Evolutionary conservation across 2,329 filamentous ascomycete genomes (phyloP).

Genomic region (Pestalotiopsis sp.): DNA sequence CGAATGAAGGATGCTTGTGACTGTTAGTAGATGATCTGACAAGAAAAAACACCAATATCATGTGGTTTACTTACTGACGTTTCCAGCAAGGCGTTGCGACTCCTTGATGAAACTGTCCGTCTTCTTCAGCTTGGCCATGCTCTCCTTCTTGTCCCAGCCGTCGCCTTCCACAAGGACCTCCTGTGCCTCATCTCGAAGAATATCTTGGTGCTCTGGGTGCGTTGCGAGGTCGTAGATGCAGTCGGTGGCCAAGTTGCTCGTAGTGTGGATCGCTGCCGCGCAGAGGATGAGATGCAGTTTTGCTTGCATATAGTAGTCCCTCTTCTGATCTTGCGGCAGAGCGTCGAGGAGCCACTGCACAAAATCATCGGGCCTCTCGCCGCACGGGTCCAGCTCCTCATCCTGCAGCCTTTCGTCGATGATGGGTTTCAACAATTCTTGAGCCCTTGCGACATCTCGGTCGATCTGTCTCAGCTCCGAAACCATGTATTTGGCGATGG

Average conservation of each 20-base stretch:
- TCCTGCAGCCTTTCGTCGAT: conserved; percentile 48
- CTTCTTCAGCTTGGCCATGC: conserved; percentile 41
- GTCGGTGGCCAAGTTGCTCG: conserved; percentile 47
- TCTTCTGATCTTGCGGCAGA: conserved; percentile 37
- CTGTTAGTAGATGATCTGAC: neutral
- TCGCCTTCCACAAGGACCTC: conserved; percentile 38
- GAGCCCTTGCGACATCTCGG: conserved; percentile 44
- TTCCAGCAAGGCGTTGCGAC: conserved; percentile 36
- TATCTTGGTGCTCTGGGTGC: conserved; percentile 51
- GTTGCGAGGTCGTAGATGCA: conserved; percentile 56
- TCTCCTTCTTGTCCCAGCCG: conserved; percentile 37
- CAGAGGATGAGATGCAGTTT: conserved; percentile 45
- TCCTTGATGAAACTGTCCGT: conserved; percentile 45
- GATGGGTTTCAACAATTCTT: conserved; percentile 46
- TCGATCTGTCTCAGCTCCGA: conserved; percentile 49
- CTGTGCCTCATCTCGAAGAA: conserved; percentile 54
- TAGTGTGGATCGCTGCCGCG: conserved; percentile 57
- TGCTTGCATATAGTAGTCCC: conserved; percentile 40
- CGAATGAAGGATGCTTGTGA: conserved; percentile 47
- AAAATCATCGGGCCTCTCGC: conserved; percentile 48
- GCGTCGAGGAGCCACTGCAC: conserved; percentile 50
- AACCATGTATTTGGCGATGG: conserved; percentile 48
- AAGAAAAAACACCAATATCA: neutral
- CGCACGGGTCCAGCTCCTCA: conserved; percentile 36
- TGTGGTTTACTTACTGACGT: conserved; percentile 35